A percentile compares a stretch with the other conserved stretches of the same genome.
phyloP scores from a whole-genome alignment of 2,329 filamentous ascomycete species.

The Fusarium sororula region DNA sequence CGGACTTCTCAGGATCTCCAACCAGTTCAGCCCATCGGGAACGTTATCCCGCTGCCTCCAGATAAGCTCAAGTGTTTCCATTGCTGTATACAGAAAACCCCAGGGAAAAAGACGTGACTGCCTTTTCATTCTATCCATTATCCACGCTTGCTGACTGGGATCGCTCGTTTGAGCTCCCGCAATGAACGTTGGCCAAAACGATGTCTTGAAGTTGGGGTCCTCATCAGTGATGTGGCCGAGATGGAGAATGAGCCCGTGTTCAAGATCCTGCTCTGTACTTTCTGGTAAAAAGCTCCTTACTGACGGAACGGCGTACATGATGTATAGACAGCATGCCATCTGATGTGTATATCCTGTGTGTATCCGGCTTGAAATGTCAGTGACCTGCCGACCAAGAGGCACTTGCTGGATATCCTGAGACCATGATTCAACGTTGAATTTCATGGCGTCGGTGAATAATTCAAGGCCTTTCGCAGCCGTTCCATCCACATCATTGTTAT shows the following conservation, averaged over 20 bases:
- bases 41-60: background rate
- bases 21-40: background rate
- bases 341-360: slow-evolving; percentile 11
- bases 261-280: background rate
- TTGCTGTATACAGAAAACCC: slow-evolving; percentile 14
- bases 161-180: slow-evolving; percentile 8
- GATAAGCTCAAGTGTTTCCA: slow-evolving; percentile 5
- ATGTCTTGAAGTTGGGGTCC: slow-evolving; percentile 19
- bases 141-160: background rate
- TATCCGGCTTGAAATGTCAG: slow-evolving; percentile 1
- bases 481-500: background rate
- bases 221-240: background rate
- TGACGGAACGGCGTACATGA: background rate
- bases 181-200: slow-evolving; percentile 11
- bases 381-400: background rate
- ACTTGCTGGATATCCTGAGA: slow-evolving; percentile 1
- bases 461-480: background rate
- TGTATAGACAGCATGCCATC: slow-evolving; percentile 6
- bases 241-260: background rate
- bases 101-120: background rate
- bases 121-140: background rate
- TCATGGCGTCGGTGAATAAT: slow-evolving; percentile 1
- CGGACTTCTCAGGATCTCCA: slow-evolving; percentile 8
- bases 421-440: slow-evolving; percentile 2
- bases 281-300: background rate